Percentiles rank a stretch among this genome's conserved stretches.
Conservation (phyloP, 768 basidiomycete genomes). For the Thelephora aurantiotincta region DNA sequence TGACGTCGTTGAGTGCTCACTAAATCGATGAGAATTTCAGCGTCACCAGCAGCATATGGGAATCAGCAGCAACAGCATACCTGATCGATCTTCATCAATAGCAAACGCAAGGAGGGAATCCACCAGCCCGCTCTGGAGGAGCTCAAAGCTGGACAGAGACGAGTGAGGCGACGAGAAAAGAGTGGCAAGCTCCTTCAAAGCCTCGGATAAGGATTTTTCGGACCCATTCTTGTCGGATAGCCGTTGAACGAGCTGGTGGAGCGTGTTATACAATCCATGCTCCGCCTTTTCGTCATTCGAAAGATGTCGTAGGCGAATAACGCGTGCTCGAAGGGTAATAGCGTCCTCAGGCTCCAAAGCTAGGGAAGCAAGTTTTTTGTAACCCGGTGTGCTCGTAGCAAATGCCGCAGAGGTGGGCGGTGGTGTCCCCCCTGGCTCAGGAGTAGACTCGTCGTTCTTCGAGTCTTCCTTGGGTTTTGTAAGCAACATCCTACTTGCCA, state of each 20-base stretch:
- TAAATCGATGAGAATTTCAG: conserved; percentile 15
- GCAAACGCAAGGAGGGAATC: conserved; percentile 77
- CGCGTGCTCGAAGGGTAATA: conserved; percentile 81
- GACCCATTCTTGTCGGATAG: conserved; percentile 39
- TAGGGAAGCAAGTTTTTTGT: conserved; percentile 56
- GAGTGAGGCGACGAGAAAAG: conserved; percentile 64
- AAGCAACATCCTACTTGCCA: conserved; percentile 47
- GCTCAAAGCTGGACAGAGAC: conserved; percentile 89
- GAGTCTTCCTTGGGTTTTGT: conserved; percentile 35
- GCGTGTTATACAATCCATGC: conserved; percentile 47
- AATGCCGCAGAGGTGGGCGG: conserved; percentile 26
- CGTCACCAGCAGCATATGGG: background rate
- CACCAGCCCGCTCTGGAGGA: conserved; percentile 87
- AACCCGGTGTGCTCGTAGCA: conserved; percentile 34
- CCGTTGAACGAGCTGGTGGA: conserved; percentile 50
- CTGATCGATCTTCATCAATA: conserved; percentile 45
- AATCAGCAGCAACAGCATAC: conserved; percentile 23
- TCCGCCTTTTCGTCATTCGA: conserved; percentile 39
- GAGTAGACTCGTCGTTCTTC: conserved; percentile 22
- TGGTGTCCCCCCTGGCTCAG: conserved; percentile 21
- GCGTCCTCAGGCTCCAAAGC: conserved; percentile 79
- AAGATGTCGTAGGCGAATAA: conserved; percentile 76
- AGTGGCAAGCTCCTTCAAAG: conserved; percentile 61
- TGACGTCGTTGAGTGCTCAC: conserved; percentile 55
- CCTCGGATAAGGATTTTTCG: conserved; percentile 49